Conservation (phyloP, 345 rosid genomes). For the Xanthoceras sorbifolium region DNA sequence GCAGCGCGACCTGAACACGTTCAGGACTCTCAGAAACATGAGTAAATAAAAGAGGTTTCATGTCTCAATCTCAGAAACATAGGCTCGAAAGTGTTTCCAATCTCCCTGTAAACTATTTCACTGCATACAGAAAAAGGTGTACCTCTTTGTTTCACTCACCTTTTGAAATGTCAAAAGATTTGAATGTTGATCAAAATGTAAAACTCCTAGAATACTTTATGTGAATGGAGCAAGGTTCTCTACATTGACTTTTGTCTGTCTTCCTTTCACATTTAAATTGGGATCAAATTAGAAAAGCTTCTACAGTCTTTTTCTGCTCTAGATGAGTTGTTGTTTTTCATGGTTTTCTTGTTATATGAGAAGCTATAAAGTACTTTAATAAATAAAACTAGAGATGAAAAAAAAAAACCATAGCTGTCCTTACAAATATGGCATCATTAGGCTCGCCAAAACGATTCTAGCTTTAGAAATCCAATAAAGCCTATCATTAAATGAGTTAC, state of each 20-base stretch:
- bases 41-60: not conserved
- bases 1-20: slow-evolving; percentile 43
- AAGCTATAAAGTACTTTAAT: not conserved
- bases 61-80: not conserved
- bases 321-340: too few species aligned
- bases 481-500: not conserved
- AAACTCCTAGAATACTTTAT: not conserved
- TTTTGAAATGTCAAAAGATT: slow-evolving; percentile 8
- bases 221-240: not conserved
- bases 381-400: too few species aligned
- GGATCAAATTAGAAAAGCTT: not conserved
- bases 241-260: not conserved
- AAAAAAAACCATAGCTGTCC: not conserved
- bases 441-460: not conserved
- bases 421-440: not conserved
- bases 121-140: not conserved
- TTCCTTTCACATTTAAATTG: not conserved
- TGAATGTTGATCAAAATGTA: slow-evolving; percentile 7
- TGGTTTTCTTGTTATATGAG: too few species aligned
- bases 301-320: too few species aligned
- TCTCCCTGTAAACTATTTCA: slow-evolving; percentile 13
- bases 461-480: not conserved
- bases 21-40: slow-evolving; percentile 24
- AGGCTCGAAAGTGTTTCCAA: not conserved
- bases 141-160: slow-evolving; percentile 8